Percentiles rank a stretch among this genome's conserved stretches.
These are phyloP conservation scores for Trichosporon coremiiforme DNA, from an alignment of 1,284 basidiomycete genomes.

Conservation along the genomic window DNA sequence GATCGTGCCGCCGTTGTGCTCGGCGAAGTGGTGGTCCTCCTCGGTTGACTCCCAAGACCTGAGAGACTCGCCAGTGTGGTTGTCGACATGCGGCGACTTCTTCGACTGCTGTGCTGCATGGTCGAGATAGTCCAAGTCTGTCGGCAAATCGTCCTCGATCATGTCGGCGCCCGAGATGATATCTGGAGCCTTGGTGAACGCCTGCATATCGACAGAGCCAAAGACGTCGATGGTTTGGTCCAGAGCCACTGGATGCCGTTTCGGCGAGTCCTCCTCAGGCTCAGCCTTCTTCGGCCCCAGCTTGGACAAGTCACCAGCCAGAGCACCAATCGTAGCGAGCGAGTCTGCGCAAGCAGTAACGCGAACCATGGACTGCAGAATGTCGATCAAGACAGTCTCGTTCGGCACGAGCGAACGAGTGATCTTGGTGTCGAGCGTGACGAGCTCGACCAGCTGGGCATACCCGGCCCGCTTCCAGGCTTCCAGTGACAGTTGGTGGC, in stretches of 20 bases:
- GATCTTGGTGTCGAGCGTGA: slow-evolving; percentile 60
- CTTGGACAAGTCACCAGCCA: slow-evolving; percentile 49
- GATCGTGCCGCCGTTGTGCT: slow-evolving; percentile 85
- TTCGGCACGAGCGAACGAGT: slow-evolving; percentile 36
- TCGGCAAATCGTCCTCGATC: slow-evolving; percentile 87
- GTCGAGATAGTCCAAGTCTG: slow-evolving; percentile 83
- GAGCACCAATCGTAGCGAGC: slow-evolving; percentile 44
- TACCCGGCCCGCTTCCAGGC: slow-evolving; percentile 68
- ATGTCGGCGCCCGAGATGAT: slow-evolving; percentile 72
- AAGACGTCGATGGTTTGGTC: slow-evolving; percentile 48
- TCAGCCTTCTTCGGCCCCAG: slow-evolving; percentile 33
- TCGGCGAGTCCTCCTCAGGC: slow-evolving; percentile 2
- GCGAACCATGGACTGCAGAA: slow-evolving; percentile 37
- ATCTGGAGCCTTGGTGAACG: slow-evolving; percentile 72
- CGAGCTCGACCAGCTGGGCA: slow-evolving; percentile 67
- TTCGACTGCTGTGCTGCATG: slow-evolving; percentile 58
- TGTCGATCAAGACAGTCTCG: slow-evolving; percentile 39
- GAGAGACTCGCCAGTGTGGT: slow-evolving; percentile 61
- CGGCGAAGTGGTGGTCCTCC: slow-evolving; percentile 77
- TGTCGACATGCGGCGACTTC: slow-evolving; percentile 63
- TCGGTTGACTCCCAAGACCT: slow-evolving; percentile 48
- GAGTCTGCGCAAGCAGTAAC: slow-evolving; percentile 58
- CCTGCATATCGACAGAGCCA: slow-evolving; percentile 82
- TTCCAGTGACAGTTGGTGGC: slow-evolving; percentile 43
- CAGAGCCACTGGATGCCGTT: slow-evolving; percentile 28